Percentiles rank a stretch among this genome's conserved stretches.
These are phyloP conservation scores for Bathelium albidoporum DNA, from an alignment of 495 filamentous ascomycete species.

Conservation along the genomic window DNA sequence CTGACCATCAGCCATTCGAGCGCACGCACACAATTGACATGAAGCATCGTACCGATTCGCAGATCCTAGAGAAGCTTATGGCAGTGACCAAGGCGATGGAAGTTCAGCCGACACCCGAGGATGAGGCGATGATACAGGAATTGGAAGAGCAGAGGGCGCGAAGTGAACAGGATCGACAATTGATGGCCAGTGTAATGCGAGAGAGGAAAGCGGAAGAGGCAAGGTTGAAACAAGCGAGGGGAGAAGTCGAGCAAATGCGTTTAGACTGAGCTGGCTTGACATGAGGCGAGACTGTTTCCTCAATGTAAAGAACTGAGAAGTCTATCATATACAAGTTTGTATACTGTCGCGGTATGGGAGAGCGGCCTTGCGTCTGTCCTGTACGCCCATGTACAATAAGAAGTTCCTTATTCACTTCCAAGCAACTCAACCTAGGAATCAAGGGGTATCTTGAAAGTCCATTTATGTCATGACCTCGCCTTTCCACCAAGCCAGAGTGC, in stretches of 20 bases:
- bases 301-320: no score
- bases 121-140: slow-evolving; percentile 42
- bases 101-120: slow-evolving; percentile 53
- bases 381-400: no score
- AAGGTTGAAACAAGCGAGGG: slow-evolving; percentile 26
- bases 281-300: no score
- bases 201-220: slow-evolving; percentile 38
- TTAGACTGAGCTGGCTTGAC: slow-evolving; percentile 5
- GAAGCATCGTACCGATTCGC: slow-evolving; percentile 46
- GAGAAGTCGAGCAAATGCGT: slow-evolving; percentile 17
- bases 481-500: slow-evolving; percentile 56
- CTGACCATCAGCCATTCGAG: slow-evolving; percentile 34
- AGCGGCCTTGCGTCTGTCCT: no score
- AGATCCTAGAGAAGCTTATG: slow-evolving; percentile 62
- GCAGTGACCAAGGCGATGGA: slow-evolving; percentile 55
- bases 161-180: slow-evolving; percentile 46
- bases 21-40: slow-evolving; percentile 48
- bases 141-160: slow-evolving; percentile 46
- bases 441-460: slow-evolving; percentile 1
- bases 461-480: slow-evolving; percentile 15
- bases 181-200: slow-evolving; percentile 51
- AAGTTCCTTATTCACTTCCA: slow-evolving; percentile 7
- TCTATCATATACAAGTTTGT: no score
- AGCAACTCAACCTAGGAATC: slow-evolving; percentile 7
- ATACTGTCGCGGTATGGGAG: no score